Evolutionary conservation across 306 rosid species (phyloP).

Genomic region (Herpetospermum pedunculosum): DNA sequence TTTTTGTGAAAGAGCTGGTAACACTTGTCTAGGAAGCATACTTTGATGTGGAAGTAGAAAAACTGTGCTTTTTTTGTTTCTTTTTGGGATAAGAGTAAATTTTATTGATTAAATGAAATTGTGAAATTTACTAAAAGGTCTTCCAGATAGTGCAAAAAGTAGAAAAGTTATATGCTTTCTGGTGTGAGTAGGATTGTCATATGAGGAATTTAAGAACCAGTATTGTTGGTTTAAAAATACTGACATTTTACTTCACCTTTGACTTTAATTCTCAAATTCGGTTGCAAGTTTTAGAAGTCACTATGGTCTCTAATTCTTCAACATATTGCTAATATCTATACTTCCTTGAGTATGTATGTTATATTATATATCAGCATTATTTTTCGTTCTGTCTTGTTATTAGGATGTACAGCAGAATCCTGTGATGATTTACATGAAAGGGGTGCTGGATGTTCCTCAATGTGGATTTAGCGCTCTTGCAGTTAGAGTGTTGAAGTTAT

Average conservation of each 20-base stretch:
- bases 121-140: neutral
- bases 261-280: neutral
- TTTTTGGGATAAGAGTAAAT: neutral
- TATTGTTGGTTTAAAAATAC: neutral
- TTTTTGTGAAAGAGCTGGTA: neutral
- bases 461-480: slow-evolving; percentile 88
- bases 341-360: neutral
- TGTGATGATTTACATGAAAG: slow-evolving; percentile 79
- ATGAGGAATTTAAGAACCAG: neutral
- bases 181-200: neutral
- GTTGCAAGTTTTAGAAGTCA: neutral
- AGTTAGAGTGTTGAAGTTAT: slow-evolving; percentile 48
- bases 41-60: neutral
- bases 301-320: neutral
- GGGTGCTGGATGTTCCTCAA: slow-evolving; percentile 62
- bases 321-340: neutral
- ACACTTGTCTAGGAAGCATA: slow-evolving; percentile 1
- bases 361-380: neutral
- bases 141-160: neutral
- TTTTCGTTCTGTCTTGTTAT: slow-evolving; percentile 5
- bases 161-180: neutral
- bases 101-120: neutral
- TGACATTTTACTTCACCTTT: neutral
- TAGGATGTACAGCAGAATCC: slow-evolving; percentile 78
- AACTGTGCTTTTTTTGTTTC: neutral